Conservation (phyloP, 2,329 filamentous ascomycete species). For the Phyllosticta citrichinensis region DNA sequence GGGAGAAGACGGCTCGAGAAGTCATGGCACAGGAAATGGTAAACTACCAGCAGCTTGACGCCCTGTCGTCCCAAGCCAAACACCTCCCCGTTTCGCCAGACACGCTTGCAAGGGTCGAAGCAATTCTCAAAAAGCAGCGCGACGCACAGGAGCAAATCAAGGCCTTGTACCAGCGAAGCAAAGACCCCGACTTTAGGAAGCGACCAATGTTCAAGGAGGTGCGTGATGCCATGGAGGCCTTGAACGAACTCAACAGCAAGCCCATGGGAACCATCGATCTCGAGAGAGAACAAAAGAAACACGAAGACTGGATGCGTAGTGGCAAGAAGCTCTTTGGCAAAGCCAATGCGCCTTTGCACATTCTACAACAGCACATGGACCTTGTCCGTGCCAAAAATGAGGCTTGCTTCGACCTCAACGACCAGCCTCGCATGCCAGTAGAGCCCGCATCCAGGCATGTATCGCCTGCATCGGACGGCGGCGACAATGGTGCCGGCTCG, state of each 20-base stretch:
- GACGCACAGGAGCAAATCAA: conserved; percentile 86
- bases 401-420: conserved; percentile 83
- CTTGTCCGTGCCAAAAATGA: conserved; percentile 82
- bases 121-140: conserved; percentile 89
- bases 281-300: conserved; percentile 85
- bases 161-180: conserved; percentile 68
- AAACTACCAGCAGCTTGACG: conserved; percentile 90
- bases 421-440: conserved; percentile 80
- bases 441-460: conserved; percentile 85
- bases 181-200: conserved; percentile 62
- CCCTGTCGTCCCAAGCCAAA: conserved; percentile 73
- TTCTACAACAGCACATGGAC: conserved; percentile 88
- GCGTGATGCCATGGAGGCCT: conserved; percentile 75
- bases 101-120: conserved; percentile 73
- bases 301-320: conserved; percentile 98
- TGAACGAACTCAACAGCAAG: conserved; percentile 87
- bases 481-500: conserved; percentile 36
- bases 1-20: conserved; percentile 89
- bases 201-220: conserved; percentile 84
- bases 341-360: conserved; percentile 92
- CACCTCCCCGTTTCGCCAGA: conserved; percentile 71
- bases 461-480: conserved; percentile 44
- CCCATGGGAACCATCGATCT: conserved; percentile 83
- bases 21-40: conserved; percentile 85
- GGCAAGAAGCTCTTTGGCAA: conserved; percentile 98